Conservation (phyloP, 176 grass and related monocot species). For the Urochloa ruziziensis region DNA sequence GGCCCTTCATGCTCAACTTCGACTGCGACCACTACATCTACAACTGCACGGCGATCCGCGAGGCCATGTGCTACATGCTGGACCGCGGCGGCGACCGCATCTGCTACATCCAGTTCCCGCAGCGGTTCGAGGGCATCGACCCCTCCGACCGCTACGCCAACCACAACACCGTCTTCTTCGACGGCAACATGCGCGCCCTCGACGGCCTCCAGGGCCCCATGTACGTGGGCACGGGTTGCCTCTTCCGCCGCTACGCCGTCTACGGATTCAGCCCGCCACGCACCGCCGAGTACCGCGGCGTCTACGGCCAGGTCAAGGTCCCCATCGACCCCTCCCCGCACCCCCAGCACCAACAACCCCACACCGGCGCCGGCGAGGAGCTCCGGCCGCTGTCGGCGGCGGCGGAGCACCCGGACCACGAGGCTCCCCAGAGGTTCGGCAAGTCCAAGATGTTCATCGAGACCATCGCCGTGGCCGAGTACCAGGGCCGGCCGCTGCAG, state of each 20-base stretch:
- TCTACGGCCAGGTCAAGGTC: constrained; percentile 38
- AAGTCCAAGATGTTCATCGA: constrained; percentile 66
- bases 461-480: constrained; percentile 76
- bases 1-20: constrained; percentile 95
- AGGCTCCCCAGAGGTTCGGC: constrained; percentile 59
- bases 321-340: constrained; percentile 14
- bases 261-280: constrained; percentile 70
- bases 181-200: constrained; percentile 74
- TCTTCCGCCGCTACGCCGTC: constrained; percentile 67
- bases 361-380: constrained; percentile 15
- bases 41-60: constrained; percentile 71
- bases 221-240: constrained; percentile 74
- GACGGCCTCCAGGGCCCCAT: constrained; percentile 78
- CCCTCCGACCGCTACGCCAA: constrained; percentile 92
- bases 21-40: constrained; percentile 98
- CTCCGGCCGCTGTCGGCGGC: constrained; percentile 20
- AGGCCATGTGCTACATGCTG: constrained; percentile 96
- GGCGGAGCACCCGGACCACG: constrained; percentile 51
- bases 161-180: constrained; percentile 99
- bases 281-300: constrained; percentile 48
- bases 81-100: constrained; percentile 86
- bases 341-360: not conserved
- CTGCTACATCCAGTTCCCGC: constrained; percentile 90
- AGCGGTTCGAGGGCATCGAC: constrained; percentile 92
- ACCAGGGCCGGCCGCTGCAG: constrained; percentile 80